Evolutionary conservation across 73 alveolate species (phyloP).

Genomic region (Tetrahymena thermophila): DNA sequence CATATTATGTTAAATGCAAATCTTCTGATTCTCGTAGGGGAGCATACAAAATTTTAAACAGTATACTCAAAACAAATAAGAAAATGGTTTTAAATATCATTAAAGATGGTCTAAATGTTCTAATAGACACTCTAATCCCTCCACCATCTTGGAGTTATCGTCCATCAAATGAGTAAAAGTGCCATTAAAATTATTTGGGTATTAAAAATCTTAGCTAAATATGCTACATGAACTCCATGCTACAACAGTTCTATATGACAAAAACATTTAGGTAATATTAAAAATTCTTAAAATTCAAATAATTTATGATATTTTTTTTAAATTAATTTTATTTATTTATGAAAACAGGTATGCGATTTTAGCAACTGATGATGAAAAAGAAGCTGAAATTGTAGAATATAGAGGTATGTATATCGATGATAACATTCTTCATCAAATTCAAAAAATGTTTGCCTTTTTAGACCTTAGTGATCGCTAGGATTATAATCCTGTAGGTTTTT

Average conservation of each 20-base stretch:
- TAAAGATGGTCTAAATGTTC: conserved; percentile 14
- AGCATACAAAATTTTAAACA: conserved; percentile 25
- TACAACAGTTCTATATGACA: conserved; percentile 91
- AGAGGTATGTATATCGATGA: conserved; percentile 74
- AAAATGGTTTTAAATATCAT: neutral
- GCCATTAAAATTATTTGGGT: conserved; percentile 58
- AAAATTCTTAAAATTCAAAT: neutral
- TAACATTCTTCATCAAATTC: conserved; percentile 88
- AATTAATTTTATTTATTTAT: neutral
- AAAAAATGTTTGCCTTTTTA: conserved; percentile 85
- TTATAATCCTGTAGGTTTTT: conserved; percentile 86
- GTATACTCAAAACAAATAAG: neutral
- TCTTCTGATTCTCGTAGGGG: conserved; percentile 40
- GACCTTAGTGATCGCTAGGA: conserved; percentile 85
- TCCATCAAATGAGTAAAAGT: conserved; percentile 69
- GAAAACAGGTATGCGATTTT: conserved; percentile 79
- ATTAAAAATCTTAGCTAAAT: conserved; percentile 80
- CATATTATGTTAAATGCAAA: conserved; percentile 45
- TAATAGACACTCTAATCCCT: conserved; percentile 22
- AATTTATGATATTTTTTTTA: too few species aligned
- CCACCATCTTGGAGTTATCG: conserved; percentile 71
- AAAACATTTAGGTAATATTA: conserved; percentile 58
- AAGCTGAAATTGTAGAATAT: conserved; percentile 37
- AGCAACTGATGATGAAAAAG: conserved; percentile 70
- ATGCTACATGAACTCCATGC: conserved; percentile 96